Percentiles rank a stretch among this genome's conserved stretches.
Evolutionary conservation across 2,329 filamentous ascomycete genomes (phyloP).

Genomic region (Penicillium frequentans): DNA sequence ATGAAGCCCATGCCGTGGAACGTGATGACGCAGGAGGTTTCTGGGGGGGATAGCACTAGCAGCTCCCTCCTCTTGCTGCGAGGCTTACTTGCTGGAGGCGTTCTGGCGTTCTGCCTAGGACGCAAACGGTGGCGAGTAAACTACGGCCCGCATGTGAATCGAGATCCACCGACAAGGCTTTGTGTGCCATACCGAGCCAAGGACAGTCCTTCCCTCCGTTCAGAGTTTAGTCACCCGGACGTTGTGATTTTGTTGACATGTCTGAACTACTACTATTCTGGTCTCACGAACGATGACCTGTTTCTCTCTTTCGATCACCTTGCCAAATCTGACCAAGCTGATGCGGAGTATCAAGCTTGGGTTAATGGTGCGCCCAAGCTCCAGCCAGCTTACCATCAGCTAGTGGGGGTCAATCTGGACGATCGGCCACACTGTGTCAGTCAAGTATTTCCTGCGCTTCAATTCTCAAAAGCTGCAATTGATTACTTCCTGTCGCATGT

Average conservation of each 20-base stretch:
- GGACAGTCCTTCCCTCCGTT: conserved; percentile 54
- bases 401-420: conserved; percentile 59
- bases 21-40: no score
- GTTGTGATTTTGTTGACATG: conserved; percentile 58
- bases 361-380: conserved; percentile 33
- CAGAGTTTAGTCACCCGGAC: conserved; percentile 65
- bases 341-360: conserved; percentile 48
- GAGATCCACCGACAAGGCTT: conserved; percentile 54
- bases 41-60: no score
- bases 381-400: conserved; percentile 39
- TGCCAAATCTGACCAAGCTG: conserved; percentile 52
- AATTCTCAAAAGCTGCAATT: conserved; percentile 53
- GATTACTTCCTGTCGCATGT: conserved; percentile 63
- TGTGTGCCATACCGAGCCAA: conserved; percentile 63
- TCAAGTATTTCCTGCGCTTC: conserved; percentile 55
- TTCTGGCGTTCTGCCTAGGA: conserved; percentile 55
- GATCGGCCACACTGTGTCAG: conserved; percentile 52
- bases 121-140: conserved; percentile 66
- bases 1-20: no score
- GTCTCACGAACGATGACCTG: conserved; percentile 54
- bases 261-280: conserved; percentile 58
- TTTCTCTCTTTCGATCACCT: conserved; percentile 51
- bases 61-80: conserved; percentile 33
- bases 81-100: conserved; percentile 56
- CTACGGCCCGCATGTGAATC: conserved; percentile 55